Evolutionary conservation across 2,329 filamentous ascomycete genomes (phyloP).

Genomic region (Alternaria conjuncta): DNA sequence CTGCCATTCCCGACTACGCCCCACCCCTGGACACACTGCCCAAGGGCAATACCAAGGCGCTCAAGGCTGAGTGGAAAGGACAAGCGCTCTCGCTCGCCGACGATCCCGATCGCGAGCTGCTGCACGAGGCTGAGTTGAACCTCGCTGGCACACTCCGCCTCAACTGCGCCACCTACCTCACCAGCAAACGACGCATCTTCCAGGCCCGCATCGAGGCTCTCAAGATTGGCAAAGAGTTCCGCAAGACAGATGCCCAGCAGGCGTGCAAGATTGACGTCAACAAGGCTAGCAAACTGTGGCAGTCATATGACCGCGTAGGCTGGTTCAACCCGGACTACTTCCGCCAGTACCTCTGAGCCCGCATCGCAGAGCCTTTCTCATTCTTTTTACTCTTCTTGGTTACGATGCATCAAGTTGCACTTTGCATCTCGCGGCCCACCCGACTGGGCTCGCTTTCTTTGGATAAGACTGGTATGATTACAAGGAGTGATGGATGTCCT

Average conservation of each 20-base stretch:
- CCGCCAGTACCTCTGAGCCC: constrained; percentile 49
- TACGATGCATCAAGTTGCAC: constrained; percentile 33
- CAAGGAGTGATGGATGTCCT: constrained; percentile 17
- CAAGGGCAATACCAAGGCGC: constrained; percentile 66
- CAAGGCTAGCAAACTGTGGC: constrained; percentile 93
- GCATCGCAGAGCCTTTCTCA: not conserved
- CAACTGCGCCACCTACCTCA: constrained; percentile 86
- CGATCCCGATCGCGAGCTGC: constrained; percentile 66
- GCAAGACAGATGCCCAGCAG: constrained; percentile 94
- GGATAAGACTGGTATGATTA: constrained; percentile 30
- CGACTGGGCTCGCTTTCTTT: constrained; percentile 21
- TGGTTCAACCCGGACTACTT: constrained; percentile 72
- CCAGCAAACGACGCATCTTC: constrained; percentile 93
- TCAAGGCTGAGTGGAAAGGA: constrained; percentile 90
- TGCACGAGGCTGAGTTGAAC: constrained; percentile 78
- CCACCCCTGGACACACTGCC: constrained; percentile 72
- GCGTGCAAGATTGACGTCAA: constrained; percentile 99
- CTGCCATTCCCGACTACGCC: constrained; percentile 72
- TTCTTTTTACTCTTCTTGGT: constrained; percentile 1
- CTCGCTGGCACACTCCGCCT: constrained; percentile 82
- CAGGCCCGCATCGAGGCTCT: constrained; percentile 72
- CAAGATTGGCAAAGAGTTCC: constrained; percentile 78
- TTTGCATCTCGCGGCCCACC: constrained; percentile 26
- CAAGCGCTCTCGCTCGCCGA: constrained; percentile 75
- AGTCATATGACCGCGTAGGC: constrained; percentile 83